Evolutionary conservation across 2,329 filamentous ascomycete species (phyloP).

Genomic region (Penicillium sp.): DNA sequence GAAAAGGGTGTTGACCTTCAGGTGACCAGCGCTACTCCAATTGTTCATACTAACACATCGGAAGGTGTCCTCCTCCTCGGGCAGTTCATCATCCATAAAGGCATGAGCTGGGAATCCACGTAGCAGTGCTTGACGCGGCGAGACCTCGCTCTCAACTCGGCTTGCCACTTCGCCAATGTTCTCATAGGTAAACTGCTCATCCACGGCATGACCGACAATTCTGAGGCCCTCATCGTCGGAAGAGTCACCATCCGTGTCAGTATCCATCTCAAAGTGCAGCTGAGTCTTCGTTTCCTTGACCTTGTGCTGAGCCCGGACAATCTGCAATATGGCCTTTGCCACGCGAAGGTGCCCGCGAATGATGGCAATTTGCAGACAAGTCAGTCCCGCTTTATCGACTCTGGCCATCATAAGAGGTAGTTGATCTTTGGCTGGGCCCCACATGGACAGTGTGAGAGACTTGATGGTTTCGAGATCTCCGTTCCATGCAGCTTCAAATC

Average conservation of each 20-base stretch:
- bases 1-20: constrained; percentile 31
- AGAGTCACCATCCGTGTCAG: constrained; percentile 32
- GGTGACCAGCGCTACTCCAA: not conserved
- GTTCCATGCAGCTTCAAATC: constrained; percentile 67
- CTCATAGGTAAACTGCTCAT: constrained; percentile 73
- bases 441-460: constrained; percentile 30
- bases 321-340: constrained; percentile 69
- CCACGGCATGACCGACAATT: constrained; percentile 56
- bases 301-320: constrained; percentile 68
- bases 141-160: constrained; percentile 65
- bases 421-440: constrained; percentile 53
- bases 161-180: constrained; percentile 70
- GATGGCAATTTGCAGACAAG: constrained; percentile 69
- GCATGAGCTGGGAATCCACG: constrained; percentile 38
- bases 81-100: constrained; percentile 18
- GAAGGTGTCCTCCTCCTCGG: not conserved
- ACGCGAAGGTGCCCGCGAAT: constrained; percentile 65
- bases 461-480: constrained; percentile 67
- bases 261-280: constrained; percentile 33
- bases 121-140: constrained; percentile 57
- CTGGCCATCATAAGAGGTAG: constrained; percentile 67
- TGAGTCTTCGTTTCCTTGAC: constrained; percentile 56
- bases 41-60: not conserved
- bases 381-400: constrained; percentile 53
- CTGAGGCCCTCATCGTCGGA: constrained; percentile 36